Conservation (phyloP, 1,284 basidiomycete species). For the Leccinum variabile region DNA sequence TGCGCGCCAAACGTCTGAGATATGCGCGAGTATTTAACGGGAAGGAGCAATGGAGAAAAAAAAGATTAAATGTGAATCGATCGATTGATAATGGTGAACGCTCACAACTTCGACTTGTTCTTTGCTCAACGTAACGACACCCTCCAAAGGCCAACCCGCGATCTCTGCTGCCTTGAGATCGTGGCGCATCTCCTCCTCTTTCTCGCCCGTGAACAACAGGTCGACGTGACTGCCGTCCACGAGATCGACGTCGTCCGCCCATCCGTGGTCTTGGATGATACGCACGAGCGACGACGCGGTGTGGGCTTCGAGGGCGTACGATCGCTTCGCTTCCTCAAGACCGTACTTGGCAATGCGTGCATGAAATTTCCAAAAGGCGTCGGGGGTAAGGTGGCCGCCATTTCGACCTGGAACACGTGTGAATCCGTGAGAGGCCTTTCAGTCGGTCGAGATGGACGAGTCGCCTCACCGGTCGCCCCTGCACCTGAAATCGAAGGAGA, state of each 20-base stretch:
- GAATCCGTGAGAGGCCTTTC: not conserved
- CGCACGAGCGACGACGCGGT: conserved; percentile 50
- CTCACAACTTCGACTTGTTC: conserved; percentile 51
- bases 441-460: not conserved
- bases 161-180: conserved; percentile 56
- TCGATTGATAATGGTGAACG: not conserved
- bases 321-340: conserved; percentile 52
- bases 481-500: conserved; percentile 50
- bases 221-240: conserved; percentile 57
- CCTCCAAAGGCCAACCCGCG: conserved; percentile 51
- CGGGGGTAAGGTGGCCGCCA: conserved; percentile 72
- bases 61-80: not conserved
- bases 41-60: not conserved
- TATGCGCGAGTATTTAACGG: not conserved
- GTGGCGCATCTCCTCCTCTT: conserved; percentile 37
- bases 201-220: conserved; percentile 50
- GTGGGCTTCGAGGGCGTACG: conserved; percentile 58
- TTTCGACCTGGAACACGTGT: conserved; percentile 57
- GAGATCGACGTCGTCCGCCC: conserved; percentile 58
- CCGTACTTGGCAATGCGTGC: conserved; percentile 44
- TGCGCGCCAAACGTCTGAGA: conserved; percentile 54
- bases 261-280: conserved; percentile 47
- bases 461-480: conserved; percentile 68
- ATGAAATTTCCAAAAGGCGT: conserved; percentile 48
- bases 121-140: conserved; percentile 48